These are phyloP conservation scores for Mycena olivaceomarginata DNA, from an alignment of 768 basidiomycete species.

Conservation along the genomic window DNA sequence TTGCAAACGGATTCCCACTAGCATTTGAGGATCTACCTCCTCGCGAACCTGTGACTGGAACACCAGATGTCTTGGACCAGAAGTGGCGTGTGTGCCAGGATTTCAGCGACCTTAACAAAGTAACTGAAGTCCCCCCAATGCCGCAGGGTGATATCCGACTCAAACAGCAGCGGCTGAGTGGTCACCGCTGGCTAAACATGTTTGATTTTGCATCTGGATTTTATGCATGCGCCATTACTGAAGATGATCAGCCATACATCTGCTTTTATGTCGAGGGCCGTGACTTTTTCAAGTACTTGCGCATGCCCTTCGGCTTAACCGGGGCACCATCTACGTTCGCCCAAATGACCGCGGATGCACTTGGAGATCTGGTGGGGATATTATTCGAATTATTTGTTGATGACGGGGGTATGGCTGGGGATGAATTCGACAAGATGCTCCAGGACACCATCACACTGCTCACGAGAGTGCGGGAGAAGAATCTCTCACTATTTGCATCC, in stretches of 20 bases:
- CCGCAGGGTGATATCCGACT: constrained; percentile 54
- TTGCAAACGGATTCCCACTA: not conserved
- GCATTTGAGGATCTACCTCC: not conserved
- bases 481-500: constrained; percentile 34
- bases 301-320: constrained; percentile 63
- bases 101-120: not conserved
- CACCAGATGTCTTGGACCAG: not conserved
- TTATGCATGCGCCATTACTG: constrained; percentile 48
- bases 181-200: constrained; percentile 56
- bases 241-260: constrained; percentile 51
- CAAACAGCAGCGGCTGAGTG: constrained; percentile 60
- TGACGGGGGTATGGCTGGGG: constrained; percentile 9
- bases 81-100: not conserved
- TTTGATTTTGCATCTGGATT: constrained; percentile 64
- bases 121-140: not conserved
- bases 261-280: constrained; percentile 60
- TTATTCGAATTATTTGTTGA: constrained; percentile 36
- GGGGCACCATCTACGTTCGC: constrained; percentile 61
- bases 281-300: constrained; percentile 57
- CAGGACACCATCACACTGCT: constrained; percentile 43
- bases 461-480: constrained; percentile 42
- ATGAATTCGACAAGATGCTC: constrained; percentile 32
- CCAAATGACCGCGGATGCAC: not conserved
- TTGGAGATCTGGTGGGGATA: constrained; percentile 50
- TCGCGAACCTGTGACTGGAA: not conserved